A percentile compares a stretch with the other conserved stretches of the same genome.
phyloP scores from a whole-genome alignment of 139 green algal species.

The Tetraselmis chui region DNA sequence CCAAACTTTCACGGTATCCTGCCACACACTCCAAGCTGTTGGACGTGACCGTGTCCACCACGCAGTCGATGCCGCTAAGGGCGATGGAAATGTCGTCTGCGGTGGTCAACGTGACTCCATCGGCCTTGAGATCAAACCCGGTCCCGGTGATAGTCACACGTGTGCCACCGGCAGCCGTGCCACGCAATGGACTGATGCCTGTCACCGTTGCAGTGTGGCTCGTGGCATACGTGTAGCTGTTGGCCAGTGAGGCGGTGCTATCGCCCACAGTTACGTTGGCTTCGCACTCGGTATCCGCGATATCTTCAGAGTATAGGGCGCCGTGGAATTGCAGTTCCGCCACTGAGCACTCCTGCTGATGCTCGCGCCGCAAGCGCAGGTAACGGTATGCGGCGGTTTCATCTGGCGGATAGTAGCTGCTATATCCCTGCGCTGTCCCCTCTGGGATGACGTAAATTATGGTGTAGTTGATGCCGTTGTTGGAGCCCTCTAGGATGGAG shows the following conservation, averaged over 20 bases:
- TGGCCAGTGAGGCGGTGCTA: not conserved
- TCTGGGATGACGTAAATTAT: not conserved
- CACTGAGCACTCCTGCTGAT: not conserved
- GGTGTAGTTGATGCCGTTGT: not conserved
- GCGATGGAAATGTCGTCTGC: conserved; percentile 1
- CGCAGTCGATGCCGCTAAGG: conserved; percentile 17
- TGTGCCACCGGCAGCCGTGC: conserved; percentile 48
- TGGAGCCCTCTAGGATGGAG: not conserved
- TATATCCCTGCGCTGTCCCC: not conserved
- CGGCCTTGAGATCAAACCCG: not conserved
- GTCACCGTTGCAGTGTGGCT: conserved; percentile 28
- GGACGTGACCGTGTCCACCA: not conserved
- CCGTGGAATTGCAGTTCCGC: not conserved
- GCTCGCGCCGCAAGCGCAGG: not conserved
- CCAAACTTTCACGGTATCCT: not conserved
- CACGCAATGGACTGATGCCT: conserved; percentile 19
- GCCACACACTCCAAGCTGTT: conserved; percentile 10
- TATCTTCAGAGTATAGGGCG: not conserved
- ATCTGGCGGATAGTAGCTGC: not conserved
- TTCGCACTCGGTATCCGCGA: not conserved
- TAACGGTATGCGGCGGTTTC: not conserved
- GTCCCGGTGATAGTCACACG: conserved; percentile 22
- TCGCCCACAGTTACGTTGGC: not conserved
- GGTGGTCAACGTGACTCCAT: not conserved
- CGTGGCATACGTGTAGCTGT: conserved; percentile 23